Base-by-base conservation (phyloP, 352 stramenopile species). In the Pythium chondricola region DNA sequence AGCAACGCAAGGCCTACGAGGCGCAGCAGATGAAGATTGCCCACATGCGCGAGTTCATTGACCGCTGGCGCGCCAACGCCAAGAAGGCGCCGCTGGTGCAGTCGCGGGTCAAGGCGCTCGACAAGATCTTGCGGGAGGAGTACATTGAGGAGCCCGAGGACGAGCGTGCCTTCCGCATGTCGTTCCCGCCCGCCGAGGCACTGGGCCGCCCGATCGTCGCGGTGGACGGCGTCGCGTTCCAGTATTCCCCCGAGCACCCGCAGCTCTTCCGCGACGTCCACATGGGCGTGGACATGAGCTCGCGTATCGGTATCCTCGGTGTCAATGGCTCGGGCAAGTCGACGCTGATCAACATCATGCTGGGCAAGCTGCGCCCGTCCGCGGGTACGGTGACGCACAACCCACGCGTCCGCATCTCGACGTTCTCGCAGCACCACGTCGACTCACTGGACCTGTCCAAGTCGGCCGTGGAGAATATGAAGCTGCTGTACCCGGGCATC, bases 301-400 rank as follows among this genome's bases (percentile, higher is more conserved):
- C 83, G 21, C 80, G 90, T 41, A 97, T 98, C 65, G 93, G 92
- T 58, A 97, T 93, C 57, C 52, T 97, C 8, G 88, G 88, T 47
- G 82, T 95, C 31, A 97, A 98, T 51, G 92, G 89, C 27, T 95
- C 88, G 22, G 93, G 92, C 27, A 98, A 98, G 71, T 95, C 72
- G 27, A 98, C 95, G 25, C 76, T 98, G 25, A 88, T 98, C 52
- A 98, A 98, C 67, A 74, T 99, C 20, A 97, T 98, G 69, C 90
- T 98, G 54, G 91, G 92, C 57, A 96, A 97, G 56, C 66, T 98
- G 39, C 78, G 77, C 9, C 65, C 93, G n/a, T 79, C 74, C 11
- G 69, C 70, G 20, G 94, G 94, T 43, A 79, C 69, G n/a, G 81
- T 96, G 35, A 93, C 87, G 16, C 71, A 93, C 43, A 97, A 98